Percentiles rank a stretch among this genome's conserved stretches.
Evolutionary conservation across 2,329 filamentous ascomycete genomes (phyloP).

Genomic region (Penicillium fuscoglaucum): DNA sequence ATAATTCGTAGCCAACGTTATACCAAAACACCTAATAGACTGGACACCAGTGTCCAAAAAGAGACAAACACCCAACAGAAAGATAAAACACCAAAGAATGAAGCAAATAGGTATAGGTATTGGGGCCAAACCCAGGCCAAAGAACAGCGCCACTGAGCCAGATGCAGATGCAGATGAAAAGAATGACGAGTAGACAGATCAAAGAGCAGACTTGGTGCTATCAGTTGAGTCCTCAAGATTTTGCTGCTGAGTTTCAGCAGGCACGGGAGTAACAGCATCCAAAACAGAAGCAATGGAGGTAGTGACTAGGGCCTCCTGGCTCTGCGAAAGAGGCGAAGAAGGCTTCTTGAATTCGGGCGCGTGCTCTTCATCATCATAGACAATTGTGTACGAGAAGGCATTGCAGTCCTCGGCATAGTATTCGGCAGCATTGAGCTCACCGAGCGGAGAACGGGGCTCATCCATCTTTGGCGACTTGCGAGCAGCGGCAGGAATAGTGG

Average conservation of each 20-base stretch:
- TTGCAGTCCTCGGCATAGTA: conserved; percentile 69
- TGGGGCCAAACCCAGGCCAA: not conserved
- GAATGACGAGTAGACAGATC: not conserved
- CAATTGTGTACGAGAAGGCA: conserved; percentile 60
- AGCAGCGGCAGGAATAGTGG: conserved; percentile 25
- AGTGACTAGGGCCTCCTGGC: conserved; percentile 13
- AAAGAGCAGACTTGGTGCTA: conserved; percentile 2
- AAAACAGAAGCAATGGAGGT: conserved; percentile 30
- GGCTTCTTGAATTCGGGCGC: conserved; percentile 19
- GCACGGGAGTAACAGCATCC: conserved; percentile 25
- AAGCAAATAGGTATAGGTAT: not conserved
- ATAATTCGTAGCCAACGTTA: conserved; percentile 3
- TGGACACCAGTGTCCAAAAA: conserved; percentile 9
- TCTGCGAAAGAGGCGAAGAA: conserved; percentile 5
- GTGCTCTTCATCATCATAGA: conserved; percentile 59
- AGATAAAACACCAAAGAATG: conserved; percentile 4
- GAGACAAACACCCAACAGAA: conserved; percentile 3
- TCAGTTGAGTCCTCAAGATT: conserved; percentile 54
- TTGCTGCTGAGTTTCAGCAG: conserved; percentile 48
- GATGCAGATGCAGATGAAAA: conserved; percentile 22
- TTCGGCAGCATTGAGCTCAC: conserved; percentile 66
- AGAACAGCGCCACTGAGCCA: conserved; percentile 13
- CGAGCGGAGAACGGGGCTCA: conserved; percentile 66
- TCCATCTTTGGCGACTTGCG: conserved; percentile 59
- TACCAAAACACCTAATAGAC: conserved; percentile 2